These are phyloP conservation scores for Hortaea sp. DNA, from an alignment of 2,329 filamentous ascomycete species.

Conservation along the genomic window DNA sequence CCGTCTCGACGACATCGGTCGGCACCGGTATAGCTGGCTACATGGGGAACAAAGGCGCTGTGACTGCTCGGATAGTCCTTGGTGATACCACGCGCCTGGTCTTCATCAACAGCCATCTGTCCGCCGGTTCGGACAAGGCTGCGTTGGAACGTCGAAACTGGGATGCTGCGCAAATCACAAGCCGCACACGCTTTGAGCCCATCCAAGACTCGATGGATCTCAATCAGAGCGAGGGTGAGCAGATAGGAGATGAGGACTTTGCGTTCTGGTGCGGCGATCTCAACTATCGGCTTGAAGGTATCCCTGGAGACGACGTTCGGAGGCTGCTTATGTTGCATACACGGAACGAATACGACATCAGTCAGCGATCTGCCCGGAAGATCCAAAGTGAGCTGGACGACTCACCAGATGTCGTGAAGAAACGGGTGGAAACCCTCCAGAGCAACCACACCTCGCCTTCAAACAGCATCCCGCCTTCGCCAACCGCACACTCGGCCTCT, in stretches of 20 bases:
- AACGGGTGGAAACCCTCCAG: slow-evolving; percentile 6
- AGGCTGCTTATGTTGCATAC: slow-evolving; percentile 75
- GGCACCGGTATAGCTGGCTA: slow-evolving; percentile 88
- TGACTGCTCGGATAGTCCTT: slow-evolving; percentile 69
- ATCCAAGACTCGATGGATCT: slow-evolving; percentile 56
- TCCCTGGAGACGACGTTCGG: slow-evolving; percentile 84
- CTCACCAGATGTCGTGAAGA: slow-evolving; percentile 16
- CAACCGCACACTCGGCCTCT: neutral
- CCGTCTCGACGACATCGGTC: slow-evolving; percentile 71
- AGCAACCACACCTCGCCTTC: slow-evolving; percentile 6
- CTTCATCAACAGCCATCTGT: slow-evolving; percentile 85
- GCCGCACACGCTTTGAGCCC: slow-evolving; percentile 68
- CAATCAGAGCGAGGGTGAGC: slow-evolving; percentile 48
- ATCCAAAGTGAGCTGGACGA: slow-evolving; percentile 26
- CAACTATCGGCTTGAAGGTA: slow-evolving; percentile 82
- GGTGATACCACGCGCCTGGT: slow-evolving; percentile 83
- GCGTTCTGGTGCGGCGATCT: slow-evolving; percentile 94
- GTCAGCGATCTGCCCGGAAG: slow-evolving; percentile 22
- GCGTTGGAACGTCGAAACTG: slow-evolving; percentile 78
- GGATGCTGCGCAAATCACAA: slow-evolving; percentile 72
- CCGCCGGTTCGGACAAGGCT: slow-evolving; percentile 70
- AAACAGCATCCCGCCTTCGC: neutral
- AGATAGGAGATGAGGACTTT: slow-evolving; percentile 83
- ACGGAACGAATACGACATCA: slow-evolving; percentile 61
- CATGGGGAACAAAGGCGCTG: slow-evolving; percentile 91